phyloP scores from a whole-genome alignment of 352 stramenopile species.

The Aphanomyces invadans region DNA sequence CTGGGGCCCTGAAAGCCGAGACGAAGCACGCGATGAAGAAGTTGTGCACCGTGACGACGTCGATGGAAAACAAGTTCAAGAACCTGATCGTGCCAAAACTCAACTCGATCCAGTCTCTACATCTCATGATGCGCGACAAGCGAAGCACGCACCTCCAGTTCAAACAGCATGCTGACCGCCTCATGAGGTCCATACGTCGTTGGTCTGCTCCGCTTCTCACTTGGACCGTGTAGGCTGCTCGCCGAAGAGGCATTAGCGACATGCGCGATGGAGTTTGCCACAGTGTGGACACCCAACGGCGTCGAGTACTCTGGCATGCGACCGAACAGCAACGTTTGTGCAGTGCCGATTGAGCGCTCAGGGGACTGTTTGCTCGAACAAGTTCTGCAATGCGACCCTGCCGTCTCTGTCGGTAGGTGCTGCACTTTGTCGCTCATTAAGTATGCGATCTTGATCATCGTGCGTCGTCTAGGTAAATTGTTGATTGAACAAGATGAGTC shows the following conservation, averaged over 20 bases:
- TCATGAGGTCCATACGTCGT: constrained; percentile 57
- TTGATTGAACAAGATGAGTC: constrained; percentile 94
- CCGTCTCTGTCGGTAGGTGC: constrained; percentile 68
- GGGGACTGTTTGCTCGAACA: constrained; percentile 87
- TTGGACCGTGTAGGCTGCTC: constrained; percentile 40
- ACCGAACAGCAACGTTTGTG: constrained; percentile 64
- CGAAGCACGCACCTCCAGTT: constrained; percentile 59
- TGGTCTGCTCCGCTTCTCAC: not conserved
- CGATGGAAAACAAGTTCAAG: constrained; percentile 47
- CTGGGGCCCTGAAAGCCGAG: not conserved
- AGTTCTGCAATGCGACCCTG: constrained; percentile 83
- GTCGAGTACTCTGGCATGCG: constrained; percentile 47
- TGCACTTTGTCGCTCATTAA: too few species aligned
- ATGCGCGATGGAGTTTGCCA: constrained; percentile 45
- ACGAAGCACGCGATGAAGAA: constrained; percentile 13
- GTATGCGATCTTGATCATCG: too few species aligned
- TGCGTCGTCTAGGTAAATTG: constrained; percentile 89
- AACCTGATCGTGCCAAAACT: constrained; percentile 57
- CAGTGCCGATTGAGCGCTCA: constrained; percentile 90
- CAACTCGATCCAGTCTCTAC: constrained; percentile 46
- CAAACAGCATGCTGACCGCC: constrained; percentile 67
- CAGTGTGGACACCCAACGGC: constrained; percentile 56
- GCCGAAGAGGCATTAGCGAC: constrained; percentile 57
- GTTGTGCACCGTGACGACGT: constrained; percentile 1
- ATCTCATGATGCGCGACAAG: constrained; percentile 66